phyloP scores from a whole-genome alignment of 2,329 filamentous ascomycete genomes.

The Tolypocladium ovalisporum region DNA sequence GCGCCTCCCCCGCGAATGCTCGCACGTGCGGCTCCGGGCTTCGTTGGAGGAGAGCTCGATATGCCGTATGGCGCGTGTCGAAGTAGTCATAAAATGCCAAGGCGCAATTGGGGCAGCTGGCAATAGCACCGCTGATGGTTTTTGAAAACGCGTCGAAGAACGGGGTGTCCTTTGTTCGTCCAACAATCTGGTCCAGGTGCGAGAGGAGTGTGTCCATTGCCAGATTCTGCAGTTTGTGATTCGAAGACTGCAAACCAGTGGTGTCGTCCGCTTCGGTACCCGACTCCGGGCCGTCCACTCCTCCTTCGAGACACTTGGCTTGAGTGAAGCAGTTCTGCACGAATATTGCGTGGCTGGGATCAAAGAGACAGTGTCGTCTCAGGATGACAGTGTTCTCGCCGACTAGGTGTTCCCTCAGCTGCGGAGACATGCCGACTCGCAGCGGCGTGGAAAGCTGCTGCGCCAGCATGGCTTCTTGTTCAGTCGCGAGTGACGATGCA shows the following conservation, averaged over 20 bases:
- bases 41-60: constrained; percentile 56
- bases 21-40: constrained; percentile 49
- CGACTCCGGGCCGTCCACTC: neutral
- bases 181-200: constrained; percentile 67
- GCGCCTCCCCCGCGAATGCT: constrained; percentile 34
- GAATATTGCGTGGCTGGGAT: constrained; percentile 59
- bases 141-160: constrained; percentile 47
- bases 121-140: constrained; percentile 36
- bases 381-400: constrained; percentile 64
- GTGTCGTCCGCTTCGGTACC: neutral
- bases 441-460: constrained; percentile 21
- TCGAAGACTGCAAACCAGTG: neutral
- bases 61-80: constrained; percentile 36
- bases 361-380: constrained; percentile 69
- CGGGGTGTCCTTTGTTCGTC: constrained; percentile 57
- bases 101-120: constrained; percentile 40
- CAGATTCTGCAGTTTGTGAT: constrained; percentile 27
- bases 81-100: constrained; percentile 53
- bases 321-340: constrained; percentile 50
- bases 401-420: constrained; percentile 49
- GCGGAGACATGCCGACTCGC: constrained; percentile 32
- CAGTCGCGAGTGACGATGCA: constrained; percentile 49
- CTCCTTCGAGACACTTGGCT: constrained; percentile 35
- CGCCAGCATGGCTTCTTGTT: constrained; percentile 32
- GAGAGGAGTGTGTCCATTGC: constrained; percentile 46